Percentiles rank a stretch among this genome's conserved stretches.
phyloP scores from a whole-genome alignment of 2,329 filamentous ascomycete genomes.

The Helotiales sp. region DNA sequence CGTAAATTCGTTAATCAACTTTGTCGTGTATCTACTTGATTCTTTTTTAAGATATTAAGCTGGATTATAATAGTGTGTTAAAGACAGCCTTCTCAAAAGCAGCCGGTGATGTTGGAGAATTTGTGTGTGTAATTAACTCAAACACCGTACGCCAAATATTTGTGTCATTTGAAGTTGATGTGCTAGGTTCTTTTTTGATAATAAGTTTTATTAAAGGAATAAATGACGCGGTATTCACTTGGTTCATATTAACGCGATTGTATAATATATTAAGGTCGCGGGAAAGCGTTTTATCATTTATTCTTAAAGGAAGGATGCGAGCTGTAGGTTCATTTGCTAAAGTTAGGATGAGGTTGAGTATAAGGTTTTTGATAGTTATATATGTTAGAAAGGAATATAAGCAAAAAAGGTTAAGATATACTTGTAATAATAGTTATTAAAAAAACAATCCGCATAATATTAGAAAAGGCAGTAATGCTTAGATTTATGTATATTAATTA shows the following conservation, averaged over 20 bases:
- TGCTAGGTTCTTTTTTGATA: background rate
- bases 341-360: background rate
- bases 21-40: no score
- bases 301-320: background rate
- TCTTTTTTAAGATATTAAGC: no score
- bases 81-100: background rate
- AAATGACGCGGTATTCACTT: background rate
- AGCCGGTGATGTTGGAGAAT: background rate
- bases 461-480: no score
- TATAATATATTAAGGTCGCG: background rate
- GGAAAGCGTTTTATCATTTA: background rate
- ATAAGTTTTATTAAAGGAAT: background rate
- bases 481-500: no score
- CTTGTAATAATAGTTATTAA: no score
- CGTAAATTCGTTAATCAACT: constrained; percentile 38
- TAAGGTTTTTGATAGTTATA: background rate
- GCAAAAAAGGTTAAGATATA: no score
- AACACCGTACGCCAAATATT: background rate
- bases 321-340: background rate
- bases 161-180: background rate
- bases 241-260: background rate
- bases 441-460: no score
- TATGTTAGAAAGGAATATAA: no score
- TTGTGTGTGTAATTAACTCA: background rate
- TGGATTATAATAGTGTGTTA: background rate